Evolutionary conservation across 139 green algal genomes (phyloP).

Genomic region (Microglena sp.): DNA sequence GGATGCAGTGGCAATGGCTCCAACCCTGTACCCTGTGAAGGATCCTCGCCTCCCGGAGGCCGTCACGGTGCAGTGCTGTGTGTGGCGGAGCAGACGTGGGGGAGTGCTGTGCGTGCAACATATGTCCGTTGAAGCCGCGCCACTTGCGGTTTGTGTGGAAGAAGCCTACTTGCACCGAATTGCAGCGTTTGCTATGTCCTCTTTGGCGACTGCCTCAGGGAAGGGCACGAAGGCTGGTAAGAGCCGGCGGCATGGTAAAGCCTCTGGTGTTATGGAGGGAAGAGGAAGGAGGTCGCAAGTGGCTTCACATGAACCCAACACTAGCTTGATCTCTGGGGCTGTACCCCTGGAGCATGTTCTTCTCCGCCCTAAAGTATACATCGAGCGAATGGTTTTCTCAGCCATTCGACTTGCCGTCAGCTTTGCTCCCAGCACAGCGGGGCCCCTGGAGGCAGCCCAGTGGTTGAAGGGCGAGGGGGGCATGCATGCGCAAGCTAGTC

Average conservation of each 20-base stretch:
- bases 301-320: too few relatives aligned
- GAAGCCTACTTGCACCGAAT: slow-evolving; percentile 45
- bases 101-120: slow-evolving; percentile 66
- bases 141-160: slow-evolving; percentile 50
- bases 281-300: too few relatives aligned
- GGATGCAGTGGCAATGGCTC: not conserved
- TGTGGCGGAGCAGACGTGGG: slow-evolving; percentile 51
- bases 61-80: slow-evolving; percentile 18
- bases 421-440: slow-evolving; percentile 55
- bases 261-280: too few relatives aligned
- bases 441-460: too few relatives aligned
- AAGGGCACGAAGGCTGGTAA: too few relatives aligned
- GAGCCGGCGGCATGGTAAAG: too few relatives aligned
- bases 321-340: too few relatives aligned
- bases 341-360: too few relatives aligned
- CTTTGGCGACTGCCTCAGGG: slow-evolving; percentile 5
- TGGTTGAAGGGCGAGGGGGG: too few relatives aligned
- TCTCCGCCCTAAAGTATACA: slow-evolving; percentile 42
- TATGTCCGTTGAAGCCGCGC: slow-evolving; percentile 34
- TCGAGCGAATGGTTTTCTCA: slow-evolving; percentile 40
- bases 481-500: too few relatives aligned
- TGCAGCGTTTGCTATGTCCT: slow-evolving; percentile 12
- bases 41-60: too few relatives aligned
- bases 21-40: too few relatives aligned
- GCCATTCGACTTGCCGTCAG: slow-evolving; percentile 35